Percentiles rank a stretch among this genome's conserved stretches.
These are phyloP conservation scores for Trichosporon sp. DNA, from an alignment of 1,284 basidiomycete species.

Conservation along the genomic window DNA sequence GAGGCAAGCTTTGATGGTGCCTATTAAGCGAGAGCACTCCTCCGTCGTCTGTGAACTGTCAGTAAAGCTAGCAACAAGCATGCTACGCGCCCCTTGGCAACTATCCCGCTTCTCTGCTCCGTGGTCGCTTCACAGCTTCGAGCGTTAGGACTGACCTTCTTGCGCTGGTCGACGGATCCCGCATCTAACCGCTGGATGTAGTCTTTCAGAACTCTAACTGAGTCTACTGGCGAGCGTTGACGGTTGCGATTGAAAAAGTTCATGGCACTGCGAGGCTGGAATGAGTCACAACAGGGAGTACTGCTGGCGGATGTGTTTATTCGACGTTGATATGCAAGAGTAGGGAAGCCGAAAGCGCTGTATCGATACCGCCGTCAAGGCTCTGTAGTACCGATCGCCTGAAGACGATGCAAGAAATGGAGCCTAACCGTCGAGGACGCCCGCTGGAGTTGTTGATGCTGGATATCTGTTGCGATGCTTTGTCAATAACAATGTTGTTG, in stretches of 20 bases:
- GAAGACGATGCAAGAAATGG: background rate
- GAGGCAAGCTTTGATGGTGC: conserved; percentile 31
- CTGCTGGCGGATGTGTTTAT: background rate
- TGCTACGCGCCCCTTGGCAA: no score
- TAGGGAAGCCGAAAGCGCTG: background rate
- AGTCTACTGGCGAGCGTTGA: conserved; percentile 74
- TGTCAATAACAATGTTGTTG: conserved; percentile 3
- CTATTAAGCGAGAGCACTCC: conserved; percentile 38
- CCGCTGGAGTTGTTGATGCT: background rate
- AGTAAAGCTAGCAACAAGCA: background rate
- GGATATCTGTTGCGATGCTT: background rate
- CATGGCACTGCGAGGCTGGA: conserved; percentile 53
- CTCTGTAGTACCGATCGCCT: background rate
- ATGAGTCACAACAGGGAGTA: background rate
- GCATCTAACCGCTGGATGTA: conserved; percentile 68
- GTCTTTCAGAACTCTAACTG: conserved; percentile 73
- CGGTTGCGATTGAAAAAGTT: conserved; percentile 89
- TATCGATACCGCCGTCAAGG: background rate
- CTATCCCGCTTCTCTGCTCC: background rate
- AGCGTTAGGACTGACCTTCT: conserved; percentile 59
- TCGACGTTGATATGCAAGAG: background rate
- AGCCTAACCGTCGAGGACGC: background rate
- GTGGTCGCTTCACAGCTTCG: background rate
- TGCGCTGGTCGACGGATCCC: conserved; percentile 64
- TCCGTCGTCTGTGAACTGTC: conserved; percentile 14